A percentile compares a stretch with the other conserved stretches of the same genome.
These are phyloP conservation scores for Oldenlandia corymbosa DNA, from an alignment of 257 asterid species.

Conservation along the genomic window DNA sequence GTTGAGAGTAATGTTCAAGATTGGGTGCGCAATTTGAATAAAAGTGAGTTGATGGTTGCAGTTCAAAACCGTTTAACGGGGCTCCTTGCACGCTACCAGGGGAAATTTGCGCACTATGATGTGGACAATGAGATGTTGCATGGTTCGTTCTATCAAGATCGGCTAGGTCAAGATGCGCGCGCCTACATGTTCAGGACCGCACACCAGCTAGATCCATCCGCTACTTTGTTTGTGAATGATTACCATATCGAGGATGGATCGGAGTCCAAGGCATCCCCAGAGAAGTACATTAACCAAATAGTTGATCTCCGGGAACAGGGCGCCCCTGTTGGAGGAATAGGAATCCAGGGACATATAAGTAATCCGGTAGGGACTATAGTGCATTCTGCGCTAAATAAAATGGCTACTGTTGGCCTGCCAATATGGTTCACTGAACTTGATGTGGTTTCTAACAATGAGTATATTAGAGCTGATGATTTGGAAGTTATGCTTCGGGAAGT, in stretches of 20 bases:
- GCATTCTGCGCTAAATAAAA: constrained; percentile 58
- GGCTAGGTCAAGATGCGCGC: constrained; percentile 57
- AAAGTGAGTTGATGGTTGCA: constrained; percentile 48
- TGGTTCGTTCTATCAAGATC: constrained; percentile 85
- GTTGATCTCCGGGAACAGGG: constrained; percentile 76
- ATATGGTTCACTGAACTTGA: constrained; percentile 90
- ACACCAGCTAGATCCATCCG: constrained; percentile 53
- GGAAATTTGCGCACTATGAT: constrained; percentile 72
- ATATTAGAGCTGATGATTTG: constrained; percentile 72
- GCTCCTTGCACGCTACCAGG: constrained; percentile 73
- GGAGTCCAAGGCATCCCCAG: constrained; percentile 60
- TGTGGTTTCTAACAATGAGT: constrained; percentile 62
- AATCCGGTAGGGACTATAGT: constrained; percentile 87
- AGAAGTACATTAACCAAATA: constrained; percentile 63
- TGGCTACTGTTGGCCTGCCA: constrained; percentile 77
- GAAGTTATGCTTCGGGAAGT: constrained; percentile 85
- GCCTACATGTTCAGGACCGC: constrained; percentile 78
- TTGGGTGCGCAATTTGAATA: constrained; percentile 60
- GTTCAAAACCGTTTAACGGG: constrained; percentile 63
- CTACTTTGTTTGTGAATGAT: constrained; percentile 74
- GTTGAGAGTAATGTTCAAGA: constrained; percentile 56
- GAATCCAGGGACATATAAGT: constrained; percentile 82
- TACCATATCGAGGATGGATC: constrained; percentile 73
- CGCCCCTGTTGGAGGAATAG: constrained; percentile 87
- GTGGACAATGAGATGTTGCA: constrained; percentile 94